Conservation (phyloP, 495 filamentous ascomycete genomes). For the Penicillium bovifimosum region DNA sequence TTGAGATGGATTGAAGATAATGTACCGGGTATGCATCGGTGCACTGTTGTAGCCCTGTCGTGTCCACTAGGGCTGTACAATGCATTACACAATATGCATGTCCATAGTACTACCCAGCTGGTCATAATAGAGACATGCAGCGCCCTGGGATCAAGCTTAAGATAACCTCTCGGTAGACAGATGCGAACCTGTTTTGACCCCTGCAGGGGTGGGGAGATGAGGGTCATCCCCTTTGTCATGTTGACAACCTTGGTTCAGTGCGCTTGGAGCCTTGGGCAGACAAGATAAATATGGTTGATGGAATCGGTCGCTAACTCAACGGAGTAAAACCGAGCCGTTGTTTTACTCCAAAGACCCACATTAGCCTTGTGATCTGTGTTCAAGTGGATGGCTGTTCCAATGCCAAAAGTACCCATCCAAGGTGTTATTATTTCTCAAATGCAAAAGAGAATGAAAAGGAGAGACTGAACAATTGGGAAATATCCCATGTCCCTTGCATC, state of each 20-base stretch:
- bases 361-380: not conserved
- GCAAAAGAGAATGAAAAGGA: too few species aligned
- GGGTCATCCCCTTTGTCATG: not conserved
- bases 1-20: not conserved
- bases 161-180: not conserved
- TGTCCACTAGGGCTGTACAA: not conserved
- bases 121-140: not conserved
- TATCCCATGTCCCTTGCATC: not conserved
- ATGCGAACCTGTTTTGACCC: not conserved
- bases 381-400: too few species aligned
- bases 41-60: not conserved
- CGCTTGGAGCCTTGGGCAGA: too few species aligned
- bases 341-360: not conserved
- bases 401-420: too few species aligned
- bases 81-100: not conserved
- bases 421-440: too few species aligned
- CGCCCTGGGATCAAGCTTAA: not conserved
- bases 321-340: slow-evolving; percentile 1
- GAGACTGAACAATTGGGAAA: not conserved
- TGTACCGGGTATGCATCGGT: not conserved
- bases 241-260: too few species aligned
- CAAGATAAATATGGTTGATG: too few species aligned
- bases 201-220: not conserved
- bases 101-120: not conserved
- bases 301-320: too few species aligned